phyloP scores from a whole-genome alignment of 805 yeast species.

The Teunomyces lycoperdinae region DNA sequence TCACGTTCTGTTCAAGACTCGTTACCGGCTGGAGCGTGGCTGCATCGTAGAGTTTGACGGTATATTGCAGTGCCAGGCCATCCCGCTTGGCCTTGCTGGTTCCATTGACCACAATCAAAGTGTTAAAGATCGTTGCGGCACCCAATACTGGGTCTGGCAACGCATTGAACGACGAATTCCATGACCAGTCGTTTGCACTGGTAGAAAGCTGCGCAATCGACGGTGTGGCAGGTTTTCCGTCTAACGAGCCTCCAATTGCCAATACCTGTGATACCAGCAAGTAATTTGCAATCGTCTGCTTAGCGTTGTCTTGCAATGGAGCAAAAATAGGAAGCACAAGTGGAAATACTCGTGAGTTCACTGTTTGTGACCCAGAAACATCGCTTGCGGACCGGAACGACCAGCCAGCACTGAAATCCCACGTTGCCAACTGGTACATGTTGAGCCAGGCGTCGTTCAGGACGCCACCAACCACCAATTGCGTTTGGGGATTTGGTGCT shows the following conservation, averaged over 20 bases:
- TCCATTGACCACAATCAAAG: slow-evolving; percentile 43
- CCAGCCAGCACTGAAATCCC: slow-evolving; percentile 70
- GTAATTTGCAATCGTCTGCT: slow-evolving; percentile 26
- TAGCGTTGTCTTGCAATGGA: slow-evolving; percentile 19
- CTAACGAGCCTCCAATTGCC: slow-evolving; percentile 60
- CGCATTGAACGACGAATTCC: slow-evolving; percentile 29
- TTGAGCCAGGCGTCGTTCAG: slow-evolving; percentile 64
- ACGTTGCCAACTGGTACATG: slow-evolving; percentile 69
- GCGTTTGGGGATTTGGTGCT: slow-evolving; percentile 46
- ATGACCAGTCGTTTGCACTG: slow-evolving; percentile 30
- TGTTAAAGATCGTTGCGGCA: slow-evolving; percentile 51
- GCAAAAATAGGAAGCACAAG: slow-evolving; percentile 54
- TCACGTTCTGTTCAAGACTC: slow-evolving; percentile 22
- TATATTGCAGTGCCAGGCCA: slow-evolving; percentile 19
- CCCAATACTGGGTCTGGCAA: slow-evolving; percentile 25
- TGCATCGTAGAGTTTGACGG: slow-evolving; percentile 42
- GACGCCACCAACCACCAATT: slow-evolving; percentile 64
- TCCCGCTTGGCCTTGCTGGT: slow-evolving; percentile 17
- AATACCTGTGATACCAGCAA: slow-evolving; percentile 42
- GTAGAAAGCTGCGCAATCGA: slow-evolving; percentile 38
- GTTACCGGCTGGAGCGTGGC: slow-evolving; percentile 31
- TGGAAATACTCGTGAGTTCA: slow-evolving; percentile 55
- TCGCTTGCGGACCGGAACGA: slow-evolving; percentile 43
- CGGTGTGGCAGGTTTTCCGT: slow-evolving; percentile 40
- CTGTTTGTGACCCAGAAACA: slow-evolving; percentile 13